phyloP scores from a whole-genome alignment of 139 green algal genomes.

The Coelastrella sp. region DNA sequence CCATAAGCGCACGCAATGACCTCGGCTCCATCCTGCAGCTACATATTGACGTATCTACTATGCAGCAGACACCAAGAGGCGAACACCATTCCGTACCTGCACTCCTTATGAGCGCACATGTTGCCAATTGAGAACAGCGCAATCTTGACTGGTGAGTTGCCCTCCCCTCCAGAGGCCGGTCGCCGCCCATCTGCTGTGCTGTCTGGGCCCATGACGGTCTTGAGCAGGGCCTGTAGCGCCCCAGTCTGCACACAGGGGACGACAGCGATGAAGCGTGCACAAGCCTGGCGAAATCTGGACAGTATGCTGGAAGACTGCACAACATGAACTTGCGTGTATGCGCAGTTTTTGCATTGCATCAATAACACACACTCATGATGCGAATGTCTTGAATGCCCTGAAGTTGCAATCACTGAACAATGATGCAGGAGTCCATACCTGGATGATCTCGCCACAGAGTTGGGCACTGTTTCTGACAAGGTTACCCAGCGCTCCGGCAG shows the following conservation, averaged over 20 bases:
- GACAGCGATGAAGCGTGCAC: too few relatives aligned
- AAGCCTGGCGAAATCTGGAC: too few relatives aligned
- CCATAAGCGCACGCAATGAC: too few relatives aligned
- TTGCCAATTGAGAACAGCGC: slow-evolving; percentile 96
- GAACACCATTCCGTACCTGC: background rate
- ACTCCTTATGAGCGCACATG: slow-evolving; percentile 70
- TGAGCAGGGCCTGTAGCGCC: slow-evolving; percentile 76
- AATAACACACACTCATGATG: too few relatives aligned
- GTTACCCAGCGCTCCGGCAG: slow-evolving; percentile 96
- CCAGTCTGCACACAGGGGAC: slow-evolving; percentile 45
- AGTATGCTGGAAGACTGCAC: too few relatives aligned
- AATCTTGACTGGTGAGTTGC: slow-evolving; percentile 83
- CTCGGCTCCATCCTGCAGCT: too few relatives aligned
- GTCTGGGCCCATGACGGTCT: slow-evolving; percentile 49
- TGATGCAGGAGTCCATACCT: background rate
- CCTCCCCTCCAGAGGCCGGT: slow-evolving; percentile 40
- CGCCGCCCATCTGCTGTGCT: background rate
- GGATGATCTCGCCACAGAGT: slow-evolving; percentile 86
- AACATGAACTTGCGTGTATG: too few relatives aligned
- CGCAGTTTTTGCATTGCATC: too few relatives aligned
- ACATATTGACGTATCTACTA: background rate
- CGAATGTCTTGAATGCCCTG: too few relatives aligned
- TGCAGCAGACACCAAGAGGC: background rate
- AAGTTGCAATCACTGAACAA: background rate
- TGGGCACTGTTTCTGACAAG: slow-evolving; percentile 87